A percentile compares a stretch with the other conserved stretches of the same genome.
Conservation (phyloP, 768 basidiomycete species). For the Kwoniella sp. region DNA sequence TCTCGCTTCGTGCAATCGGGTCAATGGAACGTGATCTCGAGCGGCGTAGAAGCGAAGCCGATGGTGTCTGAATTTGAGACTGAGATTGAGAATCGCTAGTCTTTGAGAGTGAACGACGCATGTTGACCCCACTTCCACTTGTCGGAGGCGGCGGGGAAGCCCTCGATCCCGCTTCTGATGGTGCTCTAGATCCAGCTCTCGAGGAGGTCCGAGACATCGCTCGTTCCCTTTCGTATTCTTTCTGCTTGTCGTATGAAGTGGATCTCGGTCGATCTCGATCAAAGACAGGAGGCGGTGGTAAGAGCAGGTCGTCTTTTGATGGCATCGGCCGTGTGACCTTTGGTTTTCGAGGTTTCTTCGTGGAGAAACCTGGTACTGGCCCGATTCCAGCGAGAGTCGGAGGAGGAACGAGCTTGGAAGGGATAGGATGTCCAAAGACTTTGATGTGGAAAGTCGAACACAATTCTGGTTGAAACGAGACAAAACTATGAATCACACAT, state of each 20-base stretch:
- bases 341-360: constrained; percentile 42
- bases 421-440: constrained; percentile 43
- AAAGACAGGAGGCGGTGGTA: constrained; percentile 8
- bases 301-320: constrained; percentile 20
- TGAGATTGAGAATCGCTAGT: constrained; percentile 10
- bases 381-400: neutral
- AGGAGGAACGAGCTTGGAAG: constrained; percentile 19
- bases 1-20: constrained; percentile 4
- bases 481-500: constrained; percentile 25
- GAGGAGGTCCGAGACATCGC: constrained; percentile 2
- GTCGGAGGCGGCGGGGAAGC: constrained; percentile 12
- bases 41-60: neutral
- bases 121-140: neutral
- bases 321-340: constrained; percentile 37
- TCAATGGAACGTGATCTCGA: constrained; percentile 27
- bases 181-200: constrained; percentile 18
- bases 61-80: neutral
- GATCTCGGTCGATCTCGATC: constrained; percentile 12
- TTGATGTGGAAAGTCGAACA: constrained; percentile 44
- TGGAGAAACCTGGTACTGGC: neutral
- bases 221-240: constrained; percentile 1
- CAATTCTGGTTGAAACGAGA: constrained; percentile 29
- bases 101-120: constrained; percentile 13
- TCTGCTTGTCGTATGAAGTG: neutral
- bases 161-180: constrained; percentile 14